Conservation (phyloP, 352 stramenopile species). For the Thraustotheca clavata region DNA sequence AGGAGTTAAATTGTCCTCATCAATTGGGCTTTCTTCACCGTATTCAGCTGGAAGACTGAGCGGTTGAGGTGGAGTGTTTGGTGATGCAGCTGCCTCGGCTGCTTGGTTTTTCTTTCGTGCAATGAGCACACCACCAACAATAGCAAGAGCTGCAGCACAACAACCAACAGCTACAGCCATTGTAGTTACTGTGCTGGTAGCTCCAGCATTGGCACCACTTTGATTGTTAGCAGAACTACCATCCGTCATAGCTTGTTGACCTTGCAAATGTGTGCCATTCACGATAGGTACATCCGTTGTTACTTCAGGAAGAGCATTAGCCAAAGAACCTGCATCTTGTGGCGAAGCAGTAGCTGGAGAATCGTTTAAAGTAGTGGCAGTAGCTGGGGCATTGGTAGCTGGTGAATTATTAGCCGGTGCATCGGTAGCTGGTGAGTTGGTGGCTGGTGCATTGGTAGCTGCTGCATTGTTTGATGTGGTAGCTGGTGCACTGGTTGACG, state of each 20-base stretch:
- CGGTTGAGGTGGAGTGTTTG: conserved; percentile 4
- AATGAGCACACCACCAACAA: conserved; percentile 12
- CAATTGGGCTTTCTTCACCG: background rate
- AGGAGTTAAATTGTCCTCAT: conserved; percentile 12
- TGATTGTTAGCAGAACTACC: background rate
- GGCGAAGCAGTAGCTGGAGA: background rate
- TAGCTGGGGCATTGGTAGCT: background rate
- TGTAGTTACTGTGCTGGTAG: background rate
- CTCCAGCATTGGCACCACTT: background rate
- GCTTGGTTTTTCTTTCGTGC: conserved; percentile 13
- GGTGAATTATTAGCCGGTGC: background rate
- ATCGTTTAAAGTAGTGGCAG: background rate
- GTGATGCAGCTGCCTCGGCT: background rate
- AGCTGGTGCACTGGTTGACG: background rate
- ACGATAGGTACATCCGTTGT: background rate
- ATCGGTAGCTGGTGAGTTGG: background rate
- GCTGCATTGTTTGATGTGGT: background rate
- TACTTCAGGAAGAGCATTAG: too few species aligned
- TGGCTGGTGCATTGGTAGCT: background rate
- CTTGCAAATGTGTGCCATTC: background rate
- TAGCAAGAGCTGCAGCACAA: background rate
- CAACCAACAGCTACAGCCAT: background rate
- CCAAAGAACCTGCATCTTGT: too few species aligned
- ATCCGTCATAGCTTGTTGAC: background rate
- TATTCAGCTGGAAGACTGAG: conserved; percentile 1